Base-by-base conservation (phyloP, 179 eudicot genomes). In the Camellia oleifera region DNA sequence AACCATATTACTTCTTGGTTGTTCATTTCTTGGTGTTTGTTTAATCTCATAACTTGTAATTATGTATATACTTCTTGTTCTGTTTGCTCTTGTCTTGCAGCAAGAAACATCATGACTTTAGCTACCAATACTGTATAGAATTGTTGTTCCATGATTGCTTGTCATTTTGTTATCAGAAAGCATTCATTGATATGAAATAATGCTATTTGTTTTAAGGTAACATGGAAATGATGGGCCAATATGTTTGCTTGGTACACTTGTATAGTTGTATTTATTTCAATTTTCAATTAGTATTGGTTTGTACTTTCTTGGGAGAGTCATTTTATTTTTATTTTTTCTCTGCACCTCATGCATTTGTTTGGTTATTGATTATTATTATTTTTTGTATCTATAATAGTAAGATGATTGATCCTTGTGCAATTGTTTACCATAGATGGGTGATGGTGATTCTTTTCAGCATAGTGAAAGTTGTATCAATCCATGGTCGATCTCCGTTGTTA, bases 401-500 rank as follows among this genome's bases (percentile, higher is more conserved):
- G 67, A 78, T 74, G 54, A 66, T 61, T 69, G 53, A 79, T 75
- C 54, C 53, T 62, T 54, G 46, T 77, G 18, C 63, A 67, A 20
- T 46, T 79, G 46, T 42, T 48, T 48, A 53, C 15, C 62, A 26
- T 76, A 89, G 89, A 78, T 58, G 63, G 81, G 81, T 74, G 82
- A 69, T 78, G 74, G 54, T 60, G 79, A 70, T 72, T 73, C 62
- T 50, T 58, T 61, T 18, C 81, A 83, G 80, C 78, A 69, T 23
- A 83, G 82, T 69, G 83, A 83, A 68, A 80, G 76, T 44, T 81
- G 9, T 71, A 74, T 89, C 64, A 88, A 94, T 85, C 99, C 99
- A 70, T 94, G 98, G 99, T 89, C 91, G 65, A 79, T 82, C 69
- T 83, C 91, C 45, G 83, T 88, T 72, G 46, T 84, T 45, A 79